Percentiles rank a stretch among this genome's conserved stretches.
Evolutionary conservation across 1,139 yeast species (phyloP).

Genomic region (Taiozyma sp.): DNA sequence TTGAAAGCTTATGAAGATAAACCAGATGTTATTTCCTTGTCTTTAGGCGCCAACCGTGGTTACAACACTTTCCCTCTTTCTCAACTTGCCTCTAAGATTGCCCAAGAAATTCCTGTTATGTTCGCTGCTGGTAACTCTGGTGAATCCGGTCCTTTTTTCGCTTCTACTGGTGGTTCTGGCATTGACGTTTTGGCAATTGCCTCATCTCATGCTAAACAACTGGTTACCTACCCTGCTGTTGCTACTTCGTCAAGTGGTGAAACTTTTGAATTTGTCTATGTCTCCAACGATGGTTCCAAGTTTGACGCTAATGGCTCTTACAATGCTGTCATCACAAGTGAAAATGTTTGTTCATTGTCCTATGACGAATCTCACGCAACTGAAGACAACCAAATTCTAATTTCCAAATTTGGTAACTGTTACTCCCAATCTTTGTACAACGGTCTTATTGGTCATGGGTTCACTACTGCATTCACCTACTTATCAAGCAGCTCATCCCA

Average conservation of each 20-base stretch:
- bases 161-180: slow-evolving; percentile 35
- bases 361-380: neutral
- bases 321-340: neutral
- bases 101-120: slow-evolving; percentile 6
- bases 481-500: neutral
- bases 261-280: neutral
- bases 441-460: neutral
- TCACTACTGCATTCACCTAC: neutral
- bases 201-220: slow-evolving; percentile 7
- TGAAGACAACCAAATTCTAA: neutral
- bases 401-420: slow-evolving; percentile 5
- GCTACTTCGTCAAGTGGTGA: slow-evolving; percentile 5
- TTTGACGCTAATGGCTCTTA: neutral
- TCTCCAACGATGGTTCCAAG: neutral
- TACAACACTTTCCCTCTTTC: slow-evolving; percentile 11
- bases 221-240: slow-evolving; percentile 2
- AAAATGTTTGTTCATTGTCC: neutral
- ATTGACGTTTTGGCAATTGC: slow-evolving; percentile 21
- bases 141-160: slow-evolving; percentile 7
- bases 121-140: slow-evolving; percentile 12
- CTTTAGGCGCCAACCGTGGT: slow-evolving; percentile 12
- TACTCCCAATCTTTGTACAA: neutral
- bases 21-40: slow-evolving; percentile 9
- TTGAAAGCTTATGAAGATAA: slow-evolving; percentile 10
- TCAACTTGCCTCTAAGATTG: slow-evolving; percentile 6